These are phyloP conservation scores for Aspergillus felis DNA, from an alignment of 2,329 filamentous ascomycete species.

Conservation along the genomic window DNA sequence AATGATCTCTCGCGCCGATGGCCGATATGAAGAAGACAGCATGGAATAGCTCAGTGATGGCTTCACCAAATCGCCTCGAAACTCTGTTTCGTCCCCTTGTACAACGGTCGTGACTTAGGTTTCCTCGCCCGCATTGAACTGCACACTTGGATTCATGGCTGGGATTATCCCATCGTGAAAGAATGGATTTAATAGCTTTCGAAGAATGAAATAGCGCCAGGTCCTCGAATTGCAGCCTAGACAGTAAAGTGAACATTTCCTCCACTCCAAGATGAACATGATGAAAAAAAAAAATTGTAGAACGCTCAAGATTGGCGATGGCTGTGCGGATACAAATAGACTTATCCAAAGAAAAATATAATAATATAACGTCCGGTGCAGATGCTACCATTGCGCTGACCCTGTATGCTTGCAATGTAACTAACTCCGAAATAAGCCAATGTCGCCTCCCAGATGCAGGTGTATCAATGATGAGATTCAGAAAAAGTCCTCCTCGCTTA, in stretches of 20 bases:
- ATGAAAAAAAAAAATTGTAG: neutral
- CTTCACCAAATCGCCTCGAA: too few relatives aligned
- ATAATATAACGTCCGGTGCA: neutral
- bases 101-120: too few relatives aligned
- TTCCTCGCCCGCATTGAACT: neutral
- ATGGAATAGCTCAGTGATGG: too few relatives aligned
- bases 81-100: too few relatives aligned
- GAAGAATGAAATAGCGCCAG: neutral
- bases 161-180: neutral
- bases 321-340: neutral
- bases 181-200: neutral
- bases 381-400: neutral
- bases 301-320: neutral
- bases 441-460: neutral
- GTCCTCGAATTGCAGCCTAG: neutral
- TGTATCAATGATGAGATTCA: slow-evolving; percentile 6
- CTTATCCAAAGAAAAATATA: neutral
- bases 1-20: slow-evolving; percentile 16
- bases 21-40: neutral
- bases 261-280: neutral
- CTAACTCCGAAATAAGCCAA: neutral
- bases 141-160: neutral
- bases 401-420: neutral
- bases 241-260: neutral
- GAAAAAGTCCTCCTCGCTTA: slow-evolving; percentile 38